Base-by-base conservation (phyloP, 306 rosid species). In the Vicia sativa region DNA sequence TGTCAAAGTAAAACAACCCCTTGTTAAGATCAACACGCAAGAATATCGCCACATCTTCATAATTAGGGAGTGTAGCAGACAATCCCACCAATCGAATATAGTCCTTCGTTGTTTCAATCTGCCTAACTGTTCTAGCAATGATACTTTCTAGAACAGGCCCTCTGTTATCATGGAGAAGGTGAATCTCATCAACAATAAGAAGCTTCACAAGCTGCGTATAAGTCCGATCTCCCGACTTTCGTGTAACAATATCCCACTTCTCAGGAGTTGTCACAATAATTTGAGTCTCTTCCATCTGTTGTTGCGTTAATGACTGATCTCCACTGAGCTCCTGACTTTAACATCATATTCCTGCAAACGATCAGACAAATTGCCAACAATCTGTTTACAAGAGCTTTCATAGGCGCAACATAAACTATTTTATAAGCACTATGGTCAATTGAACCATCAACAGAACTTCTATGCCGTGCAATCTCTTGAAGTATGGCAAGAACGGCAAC, bases 131-230 rank as follows among this genome's bases (percentile, higher is more conserved):
- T 82, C 98, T 90, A 45, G 98, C 98, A 26, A 90, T 91, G 31
- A 93, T 83, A 79, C 98, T 93, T 81, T 93, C 98, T 52, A 93
- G 95, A 69, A 93, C 98, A 42, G 98, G 98, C 42, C 98, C 98
- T 79, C 98, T 81, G 69, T 89, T 92, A 76, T 92, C 98, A 72
- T 92, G 98, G 67, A 92, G 98, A 67, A 92, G 96, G 78, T 92
- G 98, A 75, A 92, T 92, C 73, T 92, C 96, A 80, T 92, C 98
- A 73, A 92, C 87, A 62, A 92, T 89, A 50, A 92, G 79, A 65
- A 92, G 96, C 65, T 88, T 92, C 37, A 92, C 96, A 67, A 92
- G 85, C 75, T 92, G 98, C 0, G 96, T 89, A 37, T 92, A 89
- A 45, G 96, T 89, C 4, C 98, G 96, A 67, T 92, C 98, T 11